phyloP scores from a whole-genome alignment of 1,284 basidiomycete species.

The Ustilago hordei region DNA sequence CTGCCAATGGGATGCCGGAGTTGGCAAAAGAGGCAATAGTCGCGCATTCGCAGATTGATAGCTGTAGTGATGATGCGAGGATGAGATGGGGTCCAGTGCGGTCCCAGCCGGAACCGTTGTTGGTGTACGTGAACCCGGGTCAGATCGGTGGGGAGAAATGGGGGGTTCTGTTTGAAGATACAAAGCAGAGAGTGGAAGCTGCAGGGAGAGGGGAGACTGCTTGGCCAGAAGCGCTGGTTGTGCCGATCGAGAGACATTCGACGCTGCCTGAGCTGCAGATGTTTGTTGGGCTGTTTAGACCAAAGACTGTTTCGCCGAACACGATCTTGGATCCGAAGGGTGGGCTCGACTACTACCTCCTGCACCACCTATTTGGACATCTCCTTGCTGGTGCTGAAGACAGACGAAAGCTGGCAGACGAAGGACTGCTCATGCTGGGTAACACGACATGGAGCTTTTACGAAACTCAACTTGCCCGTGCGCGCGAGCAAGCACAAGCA shows the following conservation, averaged over 20 bases:
- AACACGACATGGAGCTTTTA: constrained; percentile 45
- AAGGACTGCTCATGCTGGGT: constrained; percentile 42
- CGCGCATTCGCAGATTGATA: constrained; percentile 34
- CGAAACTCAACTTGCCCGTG: constrained; percentile 35
- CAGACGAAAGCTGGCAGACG: constrained; percentile 22
- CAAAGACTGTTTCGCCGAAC: constrained; percentile 46
- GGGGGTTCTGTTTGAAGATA: constrained; percentile 75
- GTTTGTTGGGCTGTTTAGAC: constrained; percentile 80
- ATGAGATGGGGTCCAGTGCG: constrained; percentile 32
- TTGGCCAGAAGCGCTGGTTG: constrained; percentile 42
- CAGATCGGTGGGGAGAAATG: constrained; percentile 72
- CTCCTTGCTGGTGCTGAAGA: constrained; percentile 29
- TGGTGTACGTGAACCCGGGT: constrained; percentile 54
- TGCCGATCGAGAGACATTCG: constrained; percentile 84
- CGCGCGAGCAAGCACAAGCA: constrained; percentile 22
- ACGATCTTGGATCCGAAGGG: constrained; percentile 46
- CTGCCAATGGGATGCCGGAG: background rate
- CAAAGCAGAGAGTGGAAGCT: constrained; percentile 71
- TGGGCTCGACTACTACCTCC: constrained; percentile 47
- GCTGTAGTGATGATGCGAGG: constrained; percentile 20
- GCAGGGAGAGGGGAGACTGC: constrained; percentile 34
- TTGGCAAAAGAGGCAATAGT: constrained; percentile 28
- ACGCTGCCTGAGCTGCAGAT: constrained; percentile 82
- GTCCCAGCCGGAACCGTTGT: constrained; percentile 29
- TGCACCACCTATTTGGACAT: constrained; percentile 48